Conservation (phyloP, 1,284 basidiomycete genomes). For the Pseudozyma flocculosa region DNA sequence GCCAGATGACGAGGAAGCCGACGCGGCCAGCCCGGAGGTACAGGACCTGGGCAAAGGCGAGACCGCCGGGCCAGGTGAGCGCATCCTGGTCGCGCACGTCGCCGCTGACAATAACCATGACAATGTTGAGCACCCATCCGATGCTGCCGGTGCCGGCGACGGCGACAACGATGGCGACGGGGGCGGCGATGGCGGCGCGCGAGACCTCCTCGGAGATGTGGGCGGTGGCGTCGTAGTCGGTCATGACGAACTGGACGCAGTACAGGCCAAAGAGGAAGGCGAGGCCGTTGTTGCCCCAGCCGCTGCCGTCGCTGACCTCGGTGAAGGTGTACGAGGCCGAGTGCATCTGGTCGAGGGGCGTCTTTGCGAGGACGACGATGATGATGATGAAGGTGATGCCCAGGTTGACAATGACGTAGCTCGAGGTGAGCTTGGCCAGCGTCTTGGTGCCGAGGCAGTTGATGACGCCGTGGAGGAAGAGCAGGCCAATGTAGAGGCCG, state of each 20-base stretch:
- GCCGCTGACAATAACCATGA: conserved; percentile 74
- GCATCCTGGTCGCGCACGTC: conserved; percentile 40
- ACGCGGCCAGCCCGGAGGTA: conserved; percentile 47
- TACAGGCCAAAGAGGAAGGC: conserved; percentile 84
- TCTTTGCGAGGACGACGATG: conserved; percentile 74
- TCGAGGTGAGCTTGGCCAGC: conserved; percentile 74
- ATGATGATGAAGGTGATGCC: conserved; percentile 68
- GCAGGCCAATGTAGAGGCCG: conserved; percentile 49
- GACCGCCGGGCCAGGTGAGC: conserved; percentile 47
- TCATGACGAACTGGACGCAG: conserved; percentile 72
- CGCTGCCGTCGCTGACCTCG: conserved; percentile 68
- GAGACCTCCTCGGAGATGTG: conserved; percentile 92
- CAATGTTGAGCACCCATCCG: conserved; percentile 60
- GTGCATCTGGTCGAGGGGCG: conserved; percentile 76
- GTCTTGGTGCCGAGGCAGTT: conserved; percentile 80
- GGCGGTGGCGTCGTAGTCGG: conserved; percentile 65
- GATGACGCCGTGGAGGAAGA: conserved; percentile 58
- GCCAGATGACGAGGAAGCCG: conserved; percentile 69
- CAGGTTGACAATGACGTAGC: conserved; percentile 84
- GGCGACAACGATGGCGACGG: conserved; percentile 78
- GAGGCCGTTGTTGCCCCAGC: conserved; percentile 76
- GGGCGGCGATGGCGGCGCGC: conserved; percentile 77
- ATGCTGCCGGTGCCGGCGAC: conserved; percentile 61
- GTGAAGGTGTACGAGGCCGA: conserved; percentile 69
- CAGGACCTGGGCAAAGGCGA: conserved; percentile 55